Evolutionary conservation across 1,139 yeast genomes (phyloP), one percentile per base, ranked within the genome.

Genomic region (Suhomyces choctaworum): DNA sequence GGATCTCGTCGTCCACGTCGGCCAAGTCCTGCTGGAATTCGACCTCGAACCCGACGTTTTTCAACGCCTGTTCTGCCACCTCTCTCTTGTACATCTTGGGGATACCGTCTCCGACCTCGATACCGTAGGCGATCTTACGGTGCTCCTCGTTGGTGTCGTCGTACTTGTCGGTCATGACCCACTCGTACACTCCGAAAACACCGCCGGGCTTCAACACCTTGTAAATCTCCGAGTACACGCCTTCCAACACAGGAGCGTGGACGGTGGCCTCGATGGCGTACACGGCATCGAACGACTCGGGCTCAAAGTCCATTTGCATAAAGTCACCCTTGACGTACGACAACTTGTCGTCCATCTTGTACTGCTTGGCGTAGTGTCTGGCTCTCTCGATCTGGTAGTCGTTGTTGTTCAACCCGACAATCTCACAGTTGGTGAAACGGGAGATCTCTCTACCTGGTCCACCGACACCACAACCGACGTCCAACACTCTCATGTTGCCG

Each of bases 381-480:
- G 95, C 98, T 62, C 95, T 86, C 58, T 83, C 89, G 53, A 92
- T 85, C 73, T 92, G 95, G 77, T 94, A 94, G 66, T 92, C 98
- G 61, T 92, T 94, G 73, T 92, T 92, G 73, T 92, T 92, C 56
- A 92, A 76, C 32, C 98, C 98, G 48, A 85, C 86, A 60, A 92
- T 74, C 51, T 78, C 69, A 66, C 92, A 85, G 52, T 84, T 90
- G 38, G 97, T 83, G 70, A 92, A 92, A 61, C 96, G 78, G 46
- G 84, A 76, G 58, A 92, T 92, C 69, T 92, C 96, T 65, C 97
- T 83, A 23, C 96, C 97, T 53, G 98, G 98, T 27, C 98, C 98
- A 59, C 98, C 98, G 52, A 92, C 96, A 74, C 98, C 98, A 71
- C 98, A 94, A 34, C 98, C 98, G 41, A 92, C 98, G 62, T 94